Conservation (phyloP, 257 asterid genomes). For the Nicotiana noctiflora region DNA sequence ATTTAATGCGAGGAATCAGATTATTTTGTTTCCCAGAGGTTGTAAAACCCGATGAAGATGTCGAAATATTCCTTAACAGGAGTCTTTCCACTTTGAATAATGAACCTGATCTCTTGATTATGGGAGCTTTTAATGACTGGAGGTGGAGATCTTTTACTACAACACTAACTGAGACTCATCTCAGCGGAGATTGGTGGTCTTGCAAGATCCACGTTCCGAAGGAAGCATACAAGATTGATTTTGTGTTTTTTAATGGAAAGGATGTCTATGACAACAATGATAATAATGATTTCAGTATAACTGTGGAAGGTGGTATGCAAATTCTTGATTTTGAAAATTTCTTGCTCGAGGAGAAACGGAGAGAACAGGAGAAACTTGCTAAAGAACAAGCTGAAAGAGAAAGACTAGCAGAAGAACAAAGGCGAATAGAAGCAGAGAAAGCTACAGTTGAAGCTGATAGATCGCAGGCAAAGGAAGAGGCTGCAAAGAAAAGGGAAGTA, state of each 20-base stretch:
- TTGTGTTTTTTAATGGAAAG: slow-evolving; percentile 79
- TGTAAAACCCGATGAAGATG: slow-evolving; percentile 65
- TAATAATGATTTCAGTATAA: slow-evolving; percentile 61
- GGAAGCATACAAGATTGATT: slow-evolving; percentile 87
- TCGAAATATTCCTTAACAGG: slow-evolving; percentile 66
- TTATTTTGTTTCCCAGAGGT: slow-evolving; percentile 65
- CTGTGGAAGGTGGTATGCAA: slow-evolving; percentile 72
- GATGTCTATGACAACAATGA: slow-evolving; percentile 86
- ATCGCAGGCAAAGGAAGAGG: slow-evolving; percentile 65
- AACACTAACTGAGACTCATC: slow-evolving; percentile 57
- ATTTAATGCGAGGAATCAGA: slow-evolving; percentile 51
- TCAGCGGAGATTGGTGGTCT: slow-evolving; percentile 93
- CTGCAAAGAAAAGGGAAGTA: slow-evolving; percentile 40
- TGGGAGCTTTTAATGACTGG: slow-evolving; percentile 95
- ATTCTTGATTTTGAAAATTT: slow-evolving; percentile 70
- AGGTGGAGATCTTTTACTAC: slow-evolving; percentile 70
- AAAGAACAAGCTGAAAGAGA: slow-evolving; percentile 72
- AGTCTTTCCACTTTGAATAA: slow-evolving; percentile 70
- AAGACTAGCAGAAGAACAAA: slow-evolving; percentile 59
- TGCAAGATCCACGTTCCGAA: slow-evolving; percentile 78
- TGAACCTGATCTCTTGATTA: slow-evolving; percentile 61
- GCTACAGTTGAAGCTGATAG: slow-evolving; percentile 70
- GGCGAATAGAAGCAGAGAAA: slow-evolving; percentile 70
- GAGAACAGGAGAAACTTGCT: slow-evolving; percentile 63
- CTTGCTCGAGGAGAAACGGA: slow-evolving; percentile 82